These are phyloP conservation scores for Hypericum perforatum DNA, from an alignment of 345 rosid genomes.

Conservation along the genomic window DNA sequence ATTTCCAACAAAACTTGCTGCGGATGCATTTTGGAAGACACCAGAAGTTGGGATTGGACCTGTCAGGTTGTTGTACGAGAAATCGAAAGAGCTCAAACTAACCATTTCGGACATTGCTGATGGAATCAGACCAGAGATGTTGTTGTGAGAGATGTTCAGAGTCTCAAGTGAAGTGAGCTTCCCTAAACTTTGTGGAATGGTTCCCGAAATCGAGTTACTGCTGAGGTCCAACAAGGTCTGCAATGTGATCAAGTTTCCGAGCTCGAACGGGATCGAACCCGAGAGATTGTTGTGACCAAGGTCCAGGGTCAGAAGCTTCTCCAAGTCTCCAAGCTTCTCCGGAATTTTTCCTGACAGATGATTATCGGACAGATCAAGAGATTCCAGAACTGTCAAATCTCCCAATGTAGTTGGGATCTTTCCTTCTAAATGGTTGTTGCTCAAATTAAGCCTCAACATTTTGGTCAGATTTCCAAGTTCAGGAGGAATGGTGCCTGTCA, in stretches of 20 bases:
- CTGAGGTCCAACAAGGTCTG: constrained; percentile 47
- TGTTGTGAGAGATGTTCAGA: constrained; percentile 48
- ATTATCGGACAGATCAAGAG: constrained; percentile 45
- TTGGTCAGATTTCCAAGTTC: constrained; percentile 36
- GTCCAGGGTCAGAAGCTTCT: constrained; percentile 31
- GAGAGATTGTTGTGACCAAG: constrained; percentile 49
- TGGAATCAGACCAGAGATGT: constrained; percentile 46
- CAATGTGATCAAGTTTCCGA: constrained; percentile 31
- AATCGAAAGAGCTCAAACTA: constrained; percentile 39
- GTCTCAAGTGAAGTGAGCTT: constrained; percentile 32
- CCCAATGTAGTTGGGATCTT: constrained; percentile 33
- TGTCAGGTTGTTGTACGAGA: constrained; percentile 43
- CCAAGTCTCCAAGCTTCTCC: constrained; percentile 25
- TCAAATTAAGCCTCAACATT: constrained; percentile 36
- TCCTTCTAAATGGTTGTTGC: constrained; percentile 41
- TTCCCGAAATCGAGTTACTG: constrained; percentile 51
- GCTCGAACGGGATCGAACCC: constrained; percentile 37
- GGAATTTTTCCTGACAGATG: constrained; percentile 32
- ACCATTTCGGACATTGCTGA: constrained; percentile 31
- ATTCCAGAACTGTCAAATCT: constrained; percentile 17
- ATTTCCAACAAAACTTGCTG: constrained; percentile 33
- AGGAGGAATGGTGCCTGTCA: constrained; percentile 38
- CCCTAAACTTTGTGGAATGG: constrained; percentile 34
- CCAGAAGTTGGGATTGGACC: constrained; percentile 39
- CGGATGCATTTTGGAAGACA: constrained; percentile 34